These are phyloP conservation scores for Moniliella sp. DNA, from an alignment of 1,284 basidiomycete genomes.

Conservation along the genomic window DNA sequence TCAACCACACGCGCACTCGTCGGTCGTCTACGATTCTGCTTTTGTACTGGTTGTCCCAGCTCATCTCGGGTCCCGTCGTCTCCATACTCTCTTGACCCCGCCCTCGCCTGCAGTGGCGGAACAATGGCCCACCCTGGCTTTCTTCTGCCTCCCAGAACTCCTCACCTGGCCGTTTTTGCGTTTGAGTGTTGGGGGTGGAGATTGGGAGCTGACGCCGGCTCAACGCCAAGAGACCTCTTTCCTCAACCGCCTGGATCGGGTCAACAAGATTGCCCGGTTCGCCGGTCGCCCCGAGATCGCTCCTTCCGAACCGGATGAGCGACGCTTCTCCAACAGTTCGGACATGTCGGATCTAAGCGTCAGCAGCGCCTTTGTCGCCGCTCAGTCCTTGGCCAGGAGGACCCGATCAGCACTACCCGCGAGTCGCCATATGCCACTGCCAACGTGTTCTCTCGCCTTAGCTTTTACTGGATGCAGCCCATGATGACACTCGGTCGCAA, in stretches of 20 bases:
- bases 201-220: slow-evolving; percentile 4
- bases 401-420: slow-evolving; percentile 24
- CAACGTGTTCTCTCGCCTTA: slow-evolving; percentile 50
- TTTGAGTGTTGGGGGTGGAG: slow-evolving; percentile 22
- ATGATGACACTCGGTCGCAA: slow-evolving; percentile 41
- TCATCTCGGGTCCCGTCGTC: slow-evolving; percentile 42
- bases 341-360: too few relatives aligned
- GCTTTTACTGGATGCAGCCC: slow-evolving; percentile 57
- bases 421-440: slow-evolving; percentile 59
- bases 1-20: slow-evolving; percentile 57
- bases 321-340: too few relatives aligned
- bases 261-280: too few relatives aligned
- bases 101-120: slow-evolving; percentile 9
- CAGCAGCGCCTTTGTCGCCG: not conserved
- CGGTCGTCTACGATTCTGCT: slow-evolving; percentile 56
- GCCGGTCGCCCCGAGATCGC: not conserved
- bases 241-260: too few relatives aligned
- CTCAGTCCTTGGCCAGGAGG: not conserved
- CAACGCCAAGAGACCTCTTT: not conserved
- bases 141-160: slow-evolving; percentile 11
- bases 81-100: slow-evolving; percentile 14
- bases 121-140: slow-evolving; percentile 11
- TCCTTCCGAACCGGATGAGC: not conserved
- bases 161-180: slow-evolving; percentile 13
- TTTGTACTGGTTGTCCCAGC: slow-evolving; percentile 60